These are phyloP conservation scores for Nannochloropsis gaditana DNA, from an alignment of 108 stramenopile species.

Conservation along the genomic window DNA sequence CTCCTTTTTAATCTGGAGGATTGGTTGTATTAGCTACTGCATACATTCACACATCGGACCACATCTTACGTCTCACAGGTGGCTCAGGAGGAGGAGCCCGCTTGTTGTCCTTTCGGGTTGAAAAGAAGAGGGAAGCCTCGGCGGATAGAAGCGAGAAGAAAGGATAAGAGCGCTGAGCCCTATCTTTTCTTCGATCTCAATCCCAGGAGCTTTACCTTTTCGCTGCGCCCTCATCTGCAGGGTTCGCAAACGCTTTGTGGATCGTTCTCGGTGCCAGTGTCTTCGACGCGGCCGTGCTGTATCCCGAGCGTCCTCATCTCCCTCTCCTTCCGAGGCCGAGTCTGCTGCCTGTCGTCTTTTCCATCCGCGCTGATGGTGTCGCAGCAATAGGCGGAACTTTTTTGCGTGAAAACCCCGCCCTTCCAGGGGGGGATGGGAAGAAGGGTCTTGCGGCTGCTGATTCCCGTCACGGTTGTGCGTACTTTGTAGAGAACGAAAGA, in stretches of 20 bases:
- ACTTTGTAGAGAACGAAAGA: background rate
- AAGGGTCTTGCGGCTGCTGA: background rate
- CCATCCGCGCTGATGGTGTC: background rate
- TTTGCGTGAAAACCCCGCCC: background rate
- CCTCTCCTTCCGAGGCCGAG: background rate
- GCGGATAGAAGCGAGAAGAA: background rate
- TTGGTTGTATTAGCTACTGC: background rate
- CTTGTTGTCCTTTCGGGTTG: constrained; percentile 14
- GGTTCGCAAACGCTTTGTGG: background rate
- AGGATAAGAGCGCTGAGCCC: background rate
- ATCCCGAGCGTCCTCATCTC: background rate
- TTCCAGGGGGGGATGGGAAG: background rate
- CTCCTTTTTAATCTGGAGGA: too few relatives aligned
- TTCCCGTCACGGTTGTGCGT: background rate
- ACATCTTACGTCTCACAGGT: background rate
- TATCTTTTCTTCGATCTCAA: background rate
- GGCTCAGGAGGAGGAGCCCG: constrained; percentile 3
- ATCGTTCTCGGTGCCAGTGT: background rate
- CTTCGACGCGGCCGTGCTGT: background rate
- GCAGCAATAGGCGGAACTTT: background rate
- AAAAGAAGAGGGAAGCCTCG: background rate
- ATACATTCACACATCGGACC: background rate
- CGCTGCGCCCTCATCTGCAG: constrained; percentile 9
- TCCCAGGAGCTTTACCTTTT: background rate
- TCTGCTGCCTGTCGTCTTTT: background rate